These are phyloP conservation scores for Trichoderma atroviride DNA, from an alignment of 2,329 filamentous ascomycete species.

Conservation along the genomic window DNA sequence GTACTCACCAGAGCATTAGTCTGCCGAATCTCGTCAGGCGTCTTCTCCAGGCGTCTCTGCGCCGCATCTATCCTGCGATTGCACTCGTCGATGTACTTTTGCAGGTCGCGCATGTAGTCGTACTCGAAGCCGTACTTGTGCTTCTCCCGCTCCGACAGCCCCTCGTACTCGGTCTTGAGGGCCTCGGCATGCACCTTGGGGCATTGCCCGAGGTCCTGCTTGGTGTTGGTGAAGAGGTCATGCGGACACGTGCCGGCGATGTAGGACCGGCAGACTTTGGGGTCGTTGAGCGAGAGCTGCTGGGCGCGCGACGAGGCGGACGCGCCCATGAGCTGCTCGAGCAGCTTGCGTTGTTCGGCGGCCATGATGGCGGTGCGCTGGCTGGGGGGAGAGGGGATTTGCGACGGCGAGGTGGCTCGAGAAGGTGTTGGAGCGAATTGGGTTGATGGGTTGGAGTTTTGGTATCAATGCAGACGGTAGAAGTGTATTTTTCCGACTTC, in stretches of 20 bases:
- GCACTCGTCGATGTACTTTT: slow-evolving; percentile 96
- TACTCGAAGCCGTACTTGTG: slow-evolving; percentile 88
- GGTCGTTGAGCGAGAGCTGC: slow-evolving; percentile 84
- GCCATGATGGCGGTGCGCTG: slow-evolving; percentile 64
- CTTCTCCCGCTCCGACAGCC: slow-evolving; percentile 69
- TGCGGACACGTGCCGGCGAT: slow-evolving; percentile 93
- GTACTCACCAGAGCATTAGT: slow-evolving; percentile 74
- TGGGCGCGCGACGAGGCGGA: slow-evolving; percentile 72
- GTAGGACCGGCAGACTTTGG: slow-evolving; percentile 93
- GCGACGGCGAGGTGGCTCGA: not conserved
- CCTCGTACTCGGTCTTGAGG: slow-evolving; percentile 86
- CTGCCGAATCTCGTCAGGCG: slow-evolving; percentile 93
- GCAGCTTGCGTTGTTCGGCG: slow-evolving; percentile 95
- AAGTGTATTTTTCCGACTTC: slow-evolving; percentile 19
- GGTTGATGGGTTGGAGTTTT: not conserved
- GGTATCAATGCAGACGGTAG: not conserved
- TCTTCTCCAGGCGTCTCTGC: slow-evolving; percentile 91
- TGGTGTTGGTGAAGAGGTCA: slow-evolving; percentile 99
- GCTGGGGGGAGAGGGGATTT: not conserved
- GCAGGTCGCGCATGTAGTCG: slow-evolving; percentile 94
- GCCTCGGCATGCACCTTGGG: slow-evolving; percentile 85
- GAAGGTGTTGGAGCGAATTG: not conserved
- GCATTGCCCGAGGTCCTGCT: slow-evolving; percentile 91
- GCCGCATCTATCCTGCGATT: slow-evolving; percentile 90
- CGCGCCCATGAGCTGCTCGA: slow-evolving; percentile 92